Evolutionary conservation across 2,329 filamentous ascomycete genomes (phyloP).

Genomic region (Ceratocystiopsis minuta): DNA sequence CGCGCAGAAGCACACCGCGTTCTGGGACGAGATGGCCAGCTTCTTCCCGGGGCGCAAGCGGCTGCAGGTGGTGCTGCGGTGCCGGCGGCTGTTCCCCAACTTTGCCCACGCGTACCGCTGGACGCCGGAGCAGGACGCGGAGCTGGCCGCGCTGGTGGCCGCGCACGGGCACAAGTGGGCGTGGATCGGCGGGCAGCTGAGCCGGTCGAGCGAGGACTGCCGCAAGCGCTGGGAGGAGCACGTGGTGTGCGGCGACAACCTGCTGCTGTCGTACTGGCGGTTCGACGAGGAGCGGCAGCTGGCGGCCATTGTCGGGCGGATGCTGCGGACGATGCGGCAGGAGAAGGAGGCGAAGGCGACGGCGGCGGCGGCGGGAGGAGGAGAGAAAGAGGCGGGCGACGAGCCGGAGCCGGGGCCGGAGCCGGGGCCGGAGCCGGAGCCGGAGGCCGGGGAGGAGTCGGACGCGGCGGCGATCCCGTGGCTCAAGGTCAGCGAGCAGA

Average conservation of each 20-base stretch:
- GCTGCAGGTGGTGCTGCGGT: slow-evolving; percentile 35
- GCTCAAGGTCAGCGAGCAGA: slow-evolving; percentile 42
- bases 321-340: slow-evolving; percentile 29
- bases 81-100: slow-evolving; percentile 47
- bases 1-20: slow-evolving; percentile 16
- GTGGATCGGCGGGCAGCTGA: slow-evolving; percentile 40
- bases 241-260: slow-evolving; percentile 36
- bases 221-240: slow-evolving; percentile 56
- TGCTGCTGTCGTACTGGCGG: slow-evolving; percentile 38
- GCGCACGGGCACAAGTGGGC: slow-evolving; percentile 40
- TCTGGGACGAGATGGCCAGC: slow-evolving; percentile 32
- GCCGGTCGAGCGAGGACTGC: slow-evolving; percentile 46
- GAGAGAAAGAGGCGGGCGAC: slow-evolving; percentile 22
- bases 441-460: slow-evolving; percentile 3
- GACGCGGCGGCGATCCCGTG: slow-evolving; percentile 44
- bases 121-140: slow-evolving; percentile 39
- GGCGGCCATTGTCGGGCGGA: slow-evolving; percentile 31
- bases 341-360: slow-evolving; percentile 14
- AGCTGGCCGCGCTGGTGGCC: slow-evolving; percentile 28
- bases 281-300: slow-evolving; percentile 39
- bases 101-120: slow-evolving; percentile 41
- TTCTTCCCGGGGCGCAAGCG: slow-evolving; percentile 32
- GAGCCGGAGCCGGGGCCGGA: slow-evolving; percentile 47
- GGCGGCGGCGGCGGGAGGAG: neutral
- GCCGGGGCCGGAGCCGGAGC: slow-evolving; percentile 24